These are phyloP conservation scores for Talaromyces trachyspermus DNA, from an alignment of 495 filamentous ascomycete genomes.

Conservation along the genomic window DNA sequence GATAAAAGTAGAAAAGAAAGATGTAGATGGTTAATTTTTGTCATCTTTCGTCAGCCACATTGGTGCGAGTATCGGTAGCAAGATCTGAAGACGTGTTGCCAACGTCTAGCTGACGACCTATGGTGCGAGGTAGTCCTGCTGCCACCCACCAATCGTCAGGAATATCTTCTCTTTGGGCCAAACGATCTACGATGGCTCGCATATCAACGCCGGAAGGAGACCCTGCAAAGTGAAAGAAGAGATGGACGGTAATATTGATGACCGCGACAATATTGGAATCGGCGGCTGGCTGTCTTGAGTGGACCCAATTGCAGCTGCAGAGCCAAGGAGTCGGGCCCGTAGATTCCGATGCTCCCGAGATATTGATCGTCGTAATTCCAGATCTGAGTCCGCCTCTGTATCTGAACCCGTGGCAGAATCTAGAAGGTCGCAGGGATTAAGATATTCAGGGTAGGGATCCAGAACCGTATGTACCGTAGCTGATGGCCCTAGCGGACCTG, in stretches of 20 bases:
- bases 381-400: constrained; percentile 23
- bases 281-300: constrained; percentile 34
- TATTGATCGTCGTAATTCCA: constrained; percentile 15
- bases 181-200: constrained; percentile 58
- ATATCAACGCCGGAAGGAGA: constrained; percentile 37
- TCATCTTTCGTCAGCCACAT: constrained; percentile 1
- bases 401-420: constrained; percentile 24
- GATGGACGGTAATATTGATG: constrained; percentile 21
- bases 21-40: constrained; percentile 4
- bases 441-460: constrained; percentile 33
- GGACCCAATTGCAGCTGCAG: constrained; percentile 20
- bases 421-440: constrained; percentile 37
- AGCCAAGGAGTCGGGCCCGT: constrained; percentile 19
- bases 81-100: constrained; percentile 13
- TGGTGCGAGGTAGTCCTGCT: constrained; percentile 57
- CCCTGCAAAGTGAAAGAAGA: constrained; percentile 24
- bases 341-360: constrained; percentile 16
- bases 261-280: constrained; percentile 12
- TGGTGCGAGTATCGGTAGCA: neutral
- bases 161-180: constrained; percentile 61
- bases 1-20: constrained; percentile 7
- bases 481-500: constrained; percentile 16
- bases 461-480: constrained; percentile 23
- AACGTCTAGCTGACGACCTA: constrained; percentile 24
- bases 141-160: constrained; percentile 73